Evolutionary conservation across 2,329 filamentous ascomycete species (phyloP).

Genomic region (Xylaria sp.): DNA sequence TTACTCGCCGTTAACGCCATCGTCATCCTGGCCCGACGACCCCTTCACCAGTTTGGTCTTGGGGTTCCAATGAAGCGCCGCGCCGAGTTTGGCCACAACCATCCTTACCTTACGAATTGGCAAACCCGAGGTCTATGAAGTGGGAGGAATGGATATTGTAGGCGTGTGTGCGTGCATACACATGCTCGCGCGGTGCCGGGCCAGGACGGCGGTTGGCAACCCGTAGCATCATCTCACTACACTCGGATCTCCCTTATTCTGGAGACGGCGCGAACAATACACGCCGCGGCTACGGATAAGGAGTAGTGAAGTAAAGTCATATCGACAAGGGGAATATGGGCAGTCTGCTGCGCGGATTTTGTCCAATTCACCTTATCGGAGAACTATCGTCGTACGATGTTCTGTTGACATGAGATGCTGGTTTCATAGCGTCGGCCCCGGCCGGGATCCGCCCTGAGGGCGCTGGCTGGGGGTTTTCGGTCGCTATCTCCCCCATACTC

Average conservation of each 20-base stretch:
- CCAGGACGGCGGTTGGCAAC: constrained; percentile 40
- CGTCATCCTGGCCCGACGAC: constrained; percentile 40
- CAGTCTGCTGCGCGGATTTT: constrained; percentile 26
- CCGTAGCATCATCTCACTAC: constrained; percentile 49
- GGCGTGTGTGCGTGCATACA: constrained; percentile 19
- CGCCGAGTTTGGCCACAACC: constrained; percentile 42
- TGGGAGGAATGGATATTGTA: constrained; percentile 31
- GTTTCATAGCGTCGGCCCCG: constrained; percentile 37
- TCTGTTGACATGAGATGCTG: constrained; percentile 47
- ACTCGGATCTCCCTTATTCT: constrained; percentile 39
- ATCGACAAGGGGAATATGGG: constrained; percentile 20
- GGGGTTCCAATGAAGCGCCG: constrained; percentile 46
- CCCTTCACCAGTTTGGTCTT: constrained; percentile 33
- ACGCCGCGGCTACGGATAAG: constrained; percentile 28
- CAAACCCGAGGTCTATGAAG: constrained; percentile 20
- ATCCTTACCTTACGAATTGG: constrained; percentile 7
- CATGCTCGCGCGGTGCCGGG: constrained; percentile 34
- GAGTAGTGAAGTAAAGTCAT: constrained; percentile 42
- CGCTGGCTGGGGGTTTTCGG: constrained; percentile 10
- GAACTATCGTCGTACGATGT: constrained; percentile 30
- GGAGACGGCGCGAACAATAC: constrained; percentile 32
- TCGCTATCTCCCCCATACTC: constrained; percentile 20
- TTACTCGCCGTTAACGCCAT: constrained; percentile 46
- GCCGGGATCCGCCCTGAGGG: constrained; percentile 28
- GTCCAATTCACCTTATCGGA: constrained; percentile 5